Evolutionary conservation across 306 rosid species (phyloP), one percentile per base, ranked within the genome.

Genomic region (Pyrus bretschneideri): DNA sequence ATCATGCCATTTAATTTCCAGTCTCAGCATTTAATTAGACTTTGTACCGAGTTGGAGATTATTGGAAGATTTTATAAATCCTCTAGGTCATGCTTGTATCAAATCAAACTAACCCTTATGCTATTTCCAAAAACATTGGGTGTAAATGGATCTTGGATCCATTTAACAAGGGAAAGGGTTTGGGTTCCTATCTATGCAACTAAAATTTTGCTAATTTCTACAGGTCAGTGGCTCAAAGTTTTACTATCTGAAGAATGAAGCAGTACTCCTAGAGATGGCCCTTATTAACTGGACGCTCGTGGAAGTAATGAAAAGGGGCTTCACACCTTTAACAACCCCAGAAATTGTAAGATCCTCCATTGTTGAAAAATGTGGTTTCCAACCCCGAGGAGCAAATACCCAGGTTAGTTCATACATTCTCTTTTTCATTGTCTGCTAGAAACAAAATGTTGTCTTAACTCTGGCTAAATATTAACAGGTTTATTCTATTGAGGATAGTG

Each of bases 171-270:
- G 12, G 46, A 60, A 31, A 25, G 55, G 51, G 54, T 59, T 72
- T 21, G 74, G 57, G 54, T 74, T 68, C 22, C 22, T 71, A 61
- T 74, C 68, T 64, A 4, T 30, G 38, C 25, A 63, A 80, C 67
- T 81, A 61, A 72, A 67, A 17, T 73, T 73, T 59, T 72, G 22
- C 76, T 81, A 72, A 13, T 55, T 78, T 55, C 67, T 83, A 68
- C 91, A 92, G 99, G 97, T 92, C 81, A 92, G 99, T 63, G 99
- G 99, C 64, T 92, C 99, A 59, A 95, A 92, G 76, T 95, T 95
- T 80, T 95, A 90, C 87, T 95, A 92, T 87, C 87, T 95, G 57
- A 95, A 95, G 82, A 95, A 95, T 70, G 97, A 88, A 77, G 98
- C 97, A 29, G 98, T 90, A 78, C 80, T 88, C 77, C 84, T 95